Evolutionary conservation across 116 monocot species (phyloP), one percentile per base, ranked within the genome.

Genomic region (Trichopus zeylanicus): DNA sequence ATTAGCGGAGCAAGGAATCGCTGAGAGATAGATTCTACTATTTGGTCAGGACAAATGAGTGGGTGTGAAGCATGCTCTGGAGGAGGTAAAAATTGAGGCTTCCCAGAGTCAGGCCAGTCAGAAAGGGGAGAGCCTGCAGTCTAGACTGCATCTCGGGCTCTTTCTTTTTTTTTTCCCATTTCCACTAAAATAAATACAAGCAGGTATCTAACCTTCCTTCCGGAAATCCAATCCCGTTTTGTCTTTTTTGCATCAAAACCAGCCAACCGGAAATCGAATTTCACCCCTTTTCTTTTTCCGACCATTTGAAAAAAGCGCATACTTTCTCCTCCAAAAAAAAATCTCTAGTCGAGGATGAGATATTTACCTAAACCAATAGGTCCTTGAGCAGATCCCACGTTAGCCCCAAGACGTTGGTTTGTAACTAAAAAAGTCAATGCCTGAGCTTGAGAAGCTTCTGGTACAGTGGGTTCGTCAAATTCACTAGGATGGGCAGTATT

Each of bases 361-460:
- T 56, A 56, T 56, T 56, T 55, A 56, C 12, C 31, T 56, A 31
- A 32, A 31, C 12, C 12, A 12, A 8, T 53, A 53, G 54, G 54
- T 54, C 26, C 23, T 54, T 54, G 54, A 53, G 53, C 54, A 4
- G 54, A 56, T 56, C 53, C 31, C 31, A 56, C 31, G 7, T 56
- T 29, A 31, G 20, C 56, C 56, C 31, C 31, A 53, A 53, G 53
- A 53, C 21, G 53, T 53, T 53, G 23, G 53, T n/a, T n/a, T n/a
- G n/a, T n/a, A n/a, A n/a, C n/a, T n/a, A n/a, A n/a, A n/a, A n/a
- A n/a, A n/a, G n/a, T n/a, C n/a, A n/a, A n/a, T n/a, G n/a, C n/a
- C n/a, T n/a, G n/a, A n/a, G n/a, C n/a, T n/a, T n/a, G n/a, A n/a
- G n/a, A n/a, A n/a, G n/a, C n/a, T n/a, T n/a, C n/a, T n/a, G n/a